Evolutionary conservation across 306 rosid species (phyloP).

Genomic region (Cajanus cajan): DNA sequence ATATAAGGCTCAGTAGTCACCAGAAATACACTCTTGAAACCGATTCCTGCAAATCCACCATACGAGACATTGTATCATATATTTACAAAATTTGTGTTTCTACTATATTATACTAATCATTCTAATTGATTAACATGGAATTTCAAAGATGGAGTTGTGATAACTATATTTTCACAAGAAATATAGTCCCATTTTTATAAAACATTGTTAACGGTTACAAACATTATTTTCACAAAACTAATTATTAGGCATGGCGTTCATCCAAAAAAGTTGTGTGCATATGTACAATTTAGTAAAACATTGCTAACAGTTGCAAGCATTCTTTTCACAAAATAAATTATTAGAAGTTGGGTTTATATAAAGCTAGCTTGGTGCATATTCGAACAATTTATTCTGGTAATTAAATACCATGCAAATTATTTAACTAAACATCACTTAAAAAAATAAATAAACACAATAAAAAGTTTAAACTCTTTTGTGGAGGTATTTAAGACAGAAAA

Average conservation of each 20-base stretch:
- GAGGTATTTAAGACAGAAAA: background rate
- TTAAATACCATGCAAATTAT: background rate
- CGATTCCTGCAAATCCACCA: constrained; percentile 60
- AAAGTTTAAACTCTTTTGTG: background rate
- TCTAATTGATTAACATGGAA: background rate
- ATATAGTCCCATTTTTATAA: background rate
- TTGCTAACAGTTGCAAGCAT: background rate
- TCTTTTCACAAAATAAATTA: background rate
- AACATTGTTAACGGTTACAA: background rate
- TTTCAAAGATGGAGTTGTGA: background rate
- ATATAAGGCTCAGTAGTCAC: constrained; percentile 64
- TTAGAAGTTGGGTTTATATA: background rate
- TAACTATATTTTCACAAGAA: background rate
- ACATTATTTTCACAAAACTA: background rate
- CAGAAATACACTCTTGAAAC: constrained; percentile 84
- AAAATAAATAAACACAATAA: background rate
- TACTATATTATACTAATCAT: too few relatives aligned
- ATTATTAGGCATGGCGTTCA: background rate
- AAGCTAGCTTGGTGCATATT: too few relatives aligned
- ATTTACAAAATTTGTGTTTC: background rate
- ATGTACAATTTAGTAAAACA: too few relatives aligned
- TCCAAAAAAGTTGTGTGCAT: background rate
- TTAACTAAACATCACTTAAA: background rate
- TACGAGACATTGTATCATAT: background rate
- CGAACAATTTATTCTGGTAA: background rate